These are phyloP conservation scores for Vigna nakashimae DNA, from an alignment of 306 rosid species.

Conservation along the genomic window DNA sequence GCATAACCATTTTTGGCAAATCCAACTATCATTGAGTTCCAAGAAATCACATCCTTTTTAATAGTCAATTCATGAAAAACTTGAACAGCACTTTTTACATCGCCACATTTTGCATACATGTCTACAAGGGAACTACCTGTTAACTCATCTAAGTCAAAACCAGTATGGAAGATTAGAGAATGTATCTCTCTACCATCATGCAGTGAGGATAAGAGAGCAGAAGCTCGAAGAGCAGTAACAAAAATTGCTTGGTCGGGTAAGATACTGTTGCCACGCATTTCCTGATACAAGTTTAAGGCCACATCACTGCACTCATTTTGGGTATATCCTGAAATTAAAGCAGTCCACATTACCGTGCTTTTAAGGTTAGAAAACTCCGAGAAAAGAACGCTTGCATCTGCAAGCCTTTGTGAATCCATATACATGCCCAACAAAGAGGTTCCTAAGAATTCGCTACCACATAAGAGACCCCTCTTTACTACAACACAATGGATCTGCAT, in stretches of 20 bases:
- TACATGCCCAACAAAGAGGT: too few relatives aligned
- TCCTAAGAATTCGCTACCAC: too few relatives aligned
- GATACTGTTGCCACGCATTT: constrained; percentile 66
- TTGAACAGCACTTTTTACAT: constrained; percentile 57
- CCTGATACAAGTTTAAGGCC: constrained; percentile 62
- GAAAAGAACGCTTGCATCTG: constrained; percentile 68
- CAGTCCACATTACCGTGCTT: constrained; percentile 68
- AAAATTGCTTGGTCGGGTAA: constrained; percentile 87
- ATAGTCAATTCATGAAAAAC: constrained; percentile 69
- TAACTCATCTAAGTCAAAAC: constrained; percentile 75
- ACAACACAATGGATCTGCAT: too few relatives aligned
- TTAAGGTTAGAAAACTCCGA: constrained; percentile 66
- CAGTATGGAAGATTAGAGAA: constrained; percentile 70
- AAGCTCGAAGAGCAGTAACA: constrained; percentile 72
- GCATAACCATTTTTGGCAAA: constrained; percentile 84
- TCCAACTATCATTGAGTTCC: constrained; percentile 92
- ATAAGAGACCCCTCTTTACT: too few relatives aligned
- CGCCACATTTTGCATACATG: constrained; percentile 93
- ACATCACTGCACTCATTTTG: constrained; percentile 64
- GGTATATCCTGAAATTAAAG: constrained; percentile 69
- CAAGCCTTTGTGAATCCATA: constrained; percentile 60
- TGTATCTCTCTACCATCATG: constrained; percentile 69
- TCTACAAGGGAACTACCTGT: constrained; percentile 77
- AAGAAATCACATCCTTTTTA: constrained; percentile 70
- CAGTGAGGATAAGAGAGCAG: constrained; percentile 69